Percentiles rank a stretch among this genome's conserved stretches.
phyloP scores from a whole-genome alignment of 306 rosid species.

The Casuarina cunninghamiana region DNA sequence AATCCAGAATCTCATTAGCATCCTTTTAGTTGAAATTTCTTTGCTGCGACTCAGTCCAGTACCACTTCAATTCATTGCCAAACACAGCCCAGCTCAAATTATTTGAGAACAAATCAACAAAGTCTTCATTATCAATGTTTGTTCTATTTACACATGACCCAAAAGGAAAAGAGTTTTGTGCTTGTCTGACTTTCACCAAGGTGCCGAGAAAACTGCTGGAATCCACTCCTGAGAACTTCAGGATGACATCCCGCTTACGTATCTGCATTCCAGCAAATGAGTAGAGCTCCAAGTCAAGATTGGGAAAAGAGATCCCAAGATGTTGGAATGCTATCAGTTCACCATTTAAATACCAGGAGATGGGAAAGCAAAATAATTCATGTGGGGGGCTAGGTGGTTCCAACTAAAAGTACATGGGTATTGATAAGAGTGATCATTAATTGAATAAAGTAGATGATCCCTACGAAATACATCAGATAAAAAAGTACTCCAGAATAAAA shows the following conservation, averaged over 20 bases:
- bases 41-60: slow-evolving; percentile 82
- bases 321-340: slow-evolving; percentile 10
- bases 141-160: slow-evolving; percentile 80
- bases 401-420: neutral
- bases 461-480: neutral
- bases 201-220: slow-evolving; percentile 36
- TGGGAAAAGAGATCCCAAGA: neutral
- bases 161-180: slow-evolving; percentile 69
- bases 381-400: neutral
- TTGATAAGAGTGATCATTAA: neutral
- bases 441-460: neutral
- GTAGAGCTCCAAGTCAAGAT: slow-evolving; percentile 20
- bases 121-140: slow-evolving; percentile 90
- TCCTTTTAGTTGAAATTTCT: slow-evolving; percentile 82
- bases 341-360: neutral
- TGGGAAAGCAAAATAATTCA: too few species aligned
- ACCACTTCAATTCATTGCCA: slow-evolving; percentile 96
- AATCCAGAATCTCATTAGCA: slow-evolving; percentile 71
- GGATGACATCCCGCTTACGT: slow-evolving; percentile 72
- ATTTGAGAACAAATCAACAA: slow-evolving; percentile 62
- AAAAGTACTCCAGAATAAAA: neutral
- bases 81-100: slow-evolving; percentile 96
- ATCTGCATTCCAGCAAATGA: slow-evolving; percentile 47
- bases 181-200: slow-evolving; percentile 62
- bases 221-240: slow-evolving; percentile 70